phyloP scores from a whole-genome alignment of 1,139 yeast species.

The Scheffersomyces segobiensis region DNA sequence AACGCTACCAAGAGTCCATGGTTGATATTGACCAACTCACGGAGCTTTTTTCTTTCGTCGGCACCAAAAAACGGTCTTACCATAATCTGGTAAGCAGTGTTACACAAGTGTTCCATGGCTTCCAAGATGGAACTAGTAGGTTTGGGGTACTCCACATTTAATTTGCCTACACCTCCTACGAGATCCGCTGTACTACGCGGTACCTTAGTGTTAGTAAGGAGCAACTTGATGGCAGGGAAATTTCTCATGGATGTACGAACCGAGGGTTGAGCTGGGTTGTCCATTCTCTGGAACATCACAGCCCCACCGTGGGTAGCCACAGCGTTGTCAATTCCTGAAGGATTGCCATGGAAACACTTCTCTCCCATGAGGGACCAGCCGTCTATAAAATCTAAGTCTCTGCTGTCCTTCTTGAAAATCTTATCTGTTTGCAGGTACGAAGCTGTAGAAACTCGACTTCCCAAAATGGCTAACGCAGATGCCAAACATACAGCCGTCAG shows the following conservation, averaged over 20 bases:
- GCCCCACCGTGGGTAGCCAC: constrained; percentile 98
- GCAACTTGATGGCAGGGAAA: constrained; percentile 72
- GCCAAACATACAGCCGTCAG: constrained; percentile 85
- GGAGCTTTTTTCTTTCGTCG: constrained; percentile 46
- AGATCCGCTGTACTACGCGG: constrained; percentile 86
- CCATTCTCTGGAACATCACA: constrained; percentile 76
- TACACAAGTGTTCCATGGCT: constrained; percentile 67
- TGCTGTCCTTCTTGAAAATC: constrained; percentile 31
- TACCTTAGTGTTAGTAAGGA: constrained; percentile 80
- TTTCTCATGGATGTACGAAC: constrained; percentile 65
- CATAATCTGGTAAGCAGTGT: constrained; percentile 67
- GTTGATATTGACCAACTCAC: constrained; percentile 75
- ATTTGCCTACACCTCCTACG: constrained; percentile 71
- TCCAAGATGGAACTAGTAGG: constrained; percentile 62
- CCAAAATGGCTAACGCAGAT: constrained; percentile 67
- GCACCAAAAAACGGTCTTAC: constrained; percentile 49
- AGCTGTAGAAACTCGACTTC: constrained; percentile 51
- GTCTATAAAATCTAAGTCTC: constrained; percentile 65
- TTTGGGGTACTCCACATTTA: constrained; percentile 54
- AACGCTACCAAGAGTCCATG: constrained; percentile 85
- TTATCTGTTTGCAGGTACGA: constrained; percentile 25
- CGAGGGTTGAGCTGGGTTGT: constrained; percentile 52
- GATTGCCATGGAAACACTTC: constrained; percentile 94
- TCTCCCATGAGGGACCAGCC: constrained; percentile 93
- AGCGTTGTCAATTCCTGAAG: constrained; percentile 95